These are phyloP conservation scores for Fusarium robinianum DNA, from an alignment of 2,329 filamentous ascomycete species.

Conservation along the genomic window DNA sequence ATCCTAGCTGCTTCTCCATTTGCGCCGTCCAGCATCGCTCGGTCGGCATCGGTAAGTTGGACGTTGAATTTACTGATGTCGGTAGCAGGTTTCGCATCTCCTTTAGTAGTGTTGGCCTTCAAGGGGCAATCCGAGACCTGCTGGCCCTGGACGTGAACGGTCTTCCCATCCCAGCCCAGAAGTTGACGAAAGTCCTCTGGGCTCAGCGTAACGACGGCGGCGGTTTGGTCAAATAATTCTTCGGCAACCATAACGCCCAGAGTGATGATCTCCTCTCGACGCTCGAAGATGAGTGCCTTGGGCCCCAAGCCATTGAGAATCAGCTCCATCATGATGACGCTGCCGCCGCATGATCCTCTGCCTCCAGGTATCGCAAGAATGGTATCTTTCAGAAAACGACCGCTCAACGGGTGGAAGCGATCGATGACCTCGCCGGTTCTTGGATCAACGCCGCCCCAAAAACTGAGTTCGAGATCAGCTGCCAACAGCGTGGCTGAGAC, in stretches of 20 bases:
- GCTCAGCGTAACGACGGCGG: slow-evolving; percentile 1
- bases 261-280: slow-evolving; percentile 13
- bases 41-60: slow-evolving; percentile 15
- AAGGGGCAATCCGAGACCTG: slow-evolving; percentile 7
- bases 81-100: too few species aligned
- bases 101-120: not conserved
- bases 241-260: slow-evolving; percentile 13
- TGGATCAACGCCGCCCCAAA: slow-evolving; percentile 15
- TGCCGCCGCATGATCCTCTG: slow-evolving; percentile 15
- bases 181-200: slow-evolving; percentile 1
- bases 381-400: not conserved
- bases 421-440: slow-evolving; percentile 16
- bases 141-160: slow-evolving; percentile 4
- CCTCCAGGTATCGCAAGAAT: slow-evolving; percentile 16
- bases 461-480: slow-evolving; percentile 12
- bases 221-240: slow-evolving; percentile 10
- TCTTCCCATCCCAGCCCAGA: not conserved
- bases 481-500: slow-evolving; percentile 3
- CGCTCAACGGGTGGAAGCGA: slow-evolving; percentile 8
- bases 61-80: not conserved
- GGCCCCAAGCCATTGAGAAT: slow-evolving; percentile 8
- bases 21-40: slow-evolving; percentile 10
- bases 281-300: slow-evolving; percentile 12
- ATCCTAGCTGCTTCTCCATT: slow-evolving; percentile 19
- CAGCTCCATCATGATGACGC: slow-evolving; percentile 10